Evolutionary conservation across 495 filamentous ascomycete species (phyloP).

Genomic region (Aspergillus diversus): DNA sequence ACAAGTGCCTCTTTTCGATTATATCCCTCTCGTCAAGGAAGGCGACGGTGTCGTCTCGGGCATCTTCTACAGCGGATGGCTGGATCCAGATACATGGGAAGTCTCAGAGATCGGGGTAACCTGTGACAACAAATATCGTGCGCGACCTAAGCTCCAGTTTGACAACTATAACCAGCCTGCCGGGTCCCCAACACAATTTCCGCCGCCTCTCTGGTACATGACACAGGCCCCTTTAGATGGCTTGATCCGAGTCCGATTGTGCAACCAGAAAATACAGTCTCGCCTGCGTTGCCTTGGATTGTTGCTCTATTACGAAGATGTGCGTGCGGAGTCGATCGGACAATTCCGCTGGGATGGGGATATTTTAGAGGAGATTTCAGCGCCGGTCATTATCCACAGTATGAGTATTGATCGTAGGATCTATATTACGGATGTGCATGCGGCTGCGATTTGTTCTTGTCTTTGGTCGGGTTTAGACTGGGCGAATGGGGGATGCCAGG

Average conservation of each 20-base stretch:
- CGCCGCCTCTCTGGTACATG: slow-evolving; percentile 5
- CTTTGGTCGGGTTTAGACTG: neutral
- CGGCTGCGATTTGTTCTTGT: neutral
- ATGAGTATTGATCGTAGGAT: neutral
- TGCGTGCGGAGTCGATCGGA: neutral
- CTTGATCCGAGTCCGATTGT: slow-evolving; percentile 6
- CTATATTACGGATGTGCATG: neutral
- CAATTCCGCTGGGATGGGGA: neutral
- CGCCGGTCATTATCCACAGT: neutral
- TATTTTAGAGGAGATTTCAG: neutral
- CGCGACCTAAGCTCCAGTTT: neutral
- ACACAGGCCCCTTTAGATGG: neutral
- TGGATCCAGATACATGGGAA: neutral
- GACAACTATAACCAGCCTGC: neutral
- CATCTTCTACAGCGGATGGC: slow-evolving; percentile 7
- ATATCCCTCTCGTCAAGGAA: neutral
- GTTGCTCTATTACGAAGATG: slow-evolving; percentile 1
- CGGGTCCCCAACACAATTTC: neutral
- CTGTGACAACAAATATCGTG: neutral
- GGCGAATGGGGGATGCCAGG: neutral
- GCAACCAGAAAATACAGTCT: neutral
- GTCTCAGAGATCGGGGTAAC: slow-evolving; percentile 8
- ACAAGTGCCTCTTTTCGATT: neutral
- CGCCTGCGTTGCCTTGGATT: slow-evolving; percentile 3
- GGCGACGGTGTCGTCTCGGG: slow-evolving; percentile 11